These are phyloP conservation scores for Magnusiomyces suaveolens DNA, from an alignment of 1,139 yeast species.

Conservation along the genomic window DNA sequence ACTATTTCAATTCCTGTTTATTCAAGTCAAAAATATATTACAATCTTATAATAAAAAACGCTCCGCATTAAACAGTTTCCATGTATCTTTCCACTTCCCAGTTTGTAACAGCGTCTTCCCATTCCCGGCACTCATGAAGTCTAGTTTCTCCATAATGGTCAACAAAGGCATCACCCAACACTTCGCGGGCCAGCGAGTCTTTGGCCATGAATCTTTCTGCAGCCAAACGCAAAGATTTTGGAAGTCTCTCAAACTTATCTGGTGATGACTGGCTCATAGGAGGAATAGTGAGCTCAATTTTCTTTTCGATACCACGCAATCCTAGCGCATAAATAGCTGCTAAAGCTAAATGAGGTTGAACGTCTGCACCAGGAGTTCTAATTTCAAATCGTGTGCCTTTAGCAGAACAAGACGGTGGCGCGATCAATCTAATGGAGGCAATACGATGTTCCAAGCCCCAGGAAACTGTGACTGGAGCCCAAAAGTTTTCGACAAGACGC, in stretches of 20 bases:
- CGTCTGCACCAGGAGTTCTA: slow-evolving; percentile 35
- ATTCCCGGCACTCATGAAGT: slow-evolving; percentile 26
- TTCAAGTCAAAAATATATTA: background rate
- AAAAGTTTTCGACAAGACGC: slow-evolving; percentile 33
- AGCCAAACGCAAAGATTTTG: slow-evolving; percentile 27
- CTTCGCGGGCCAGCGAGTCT: slow-evolving; percentile 28
- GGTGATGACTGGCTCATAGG: slow-evolving; percentile 26
- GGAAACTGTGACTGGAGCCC: slow-evolving; percentile 34
- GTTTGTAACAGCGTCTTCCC: slow-evolving; percentile 32
- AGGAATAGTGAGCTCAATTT: slow-evolving; percentile 24
- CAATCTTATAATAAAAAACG: background rate
- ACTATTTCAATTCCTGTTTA: too few species aligned
- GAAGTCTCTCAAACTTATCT: slow-evolving; percentile 24
- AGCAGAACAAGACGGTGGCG: slow-evolving; percentile 26
- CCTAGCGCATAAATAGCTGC: slow-evolving; percentile 33
- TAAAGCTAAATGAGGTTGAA: slow-evolving; percentile 32
- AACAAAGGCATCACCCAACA: slow-evolving; percentile 31
- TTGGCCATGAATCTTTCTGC: slow-evolving; percentile 25
- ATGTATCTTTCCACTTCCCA: slow-evolving; percentile 33
- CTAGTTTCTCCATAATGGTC: slow-evolving; percentile 33
- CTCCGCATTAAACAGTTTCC: slow-evolving; percentile 25
- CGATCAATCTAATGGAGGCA: slow-evolving; percentile 31
- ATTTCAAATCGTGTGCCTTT: slow-evolving; percentile 31
- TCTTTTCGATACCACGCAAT: slow-evolving; percentile 28
- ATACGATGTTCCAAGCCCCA: slow-evolving; percentile 35